These are phyloP conservation scores for Balansia obtecta DNA, from an alignment of 2,329 filamentous ascomycete genomes.

Conservation along the genomic window DNA sequence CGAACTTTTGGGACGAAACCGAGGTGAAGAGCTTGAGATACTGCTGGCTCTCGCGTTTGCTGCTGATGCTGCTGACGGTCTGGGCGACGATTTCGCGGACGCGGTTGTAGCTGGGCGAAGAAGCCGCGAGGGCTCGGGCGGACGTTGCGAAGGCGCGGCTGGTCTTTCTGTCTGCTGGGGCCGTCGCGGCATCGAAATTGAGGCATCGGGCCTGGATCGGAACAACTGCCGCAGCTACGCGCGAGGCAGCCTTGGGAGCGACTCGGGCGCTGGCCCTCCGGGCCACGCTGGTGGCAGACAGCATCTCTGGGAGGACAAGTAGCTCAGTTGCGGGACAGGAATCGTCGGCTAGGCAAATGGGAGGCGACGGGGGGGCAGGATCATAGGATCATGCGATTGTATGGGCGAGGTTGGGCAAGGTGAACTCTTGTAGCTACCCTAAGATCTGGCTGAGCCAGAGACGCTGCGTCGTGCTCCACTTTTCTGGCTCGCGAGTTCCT, in stretches of 20 bases:
- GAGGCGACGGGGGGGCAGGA: no score
- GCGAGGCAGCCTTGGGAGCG: not conserved
- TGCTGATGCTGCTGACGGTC: conserved; percentile 6
- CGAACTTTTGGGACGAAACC: conserved; percentile 92
- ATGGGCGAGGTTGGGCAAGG: no score
- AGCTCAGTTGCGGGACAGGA: no score
- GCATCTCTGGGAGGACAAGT: not conserved
- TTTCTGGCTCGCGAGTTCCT: no score
- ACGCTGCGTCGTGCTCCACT: no score
- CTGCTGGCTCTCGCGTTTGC: conserved; percentile 45
- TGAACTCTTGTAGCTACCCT: no score
- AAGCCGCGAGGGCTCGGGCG: not conserved
- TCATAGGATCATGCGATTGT: no score
- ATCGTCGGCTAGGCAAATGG: no score
- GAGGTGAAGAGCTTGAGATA: conserved; percentile 97
- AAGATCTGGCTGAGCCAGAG: no score
- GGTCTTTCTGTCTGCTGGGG: not conserved
- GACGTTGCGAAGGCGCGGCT: not conserved
- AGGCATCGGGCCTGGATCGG: not conserved
- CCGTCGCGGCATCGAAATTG: not conserved
- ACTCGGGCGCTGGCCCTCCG: not conserved
- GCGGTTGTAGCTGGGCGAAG: conserved; percentile 2
- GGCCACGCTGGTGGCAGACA: conserved; percentile 1
- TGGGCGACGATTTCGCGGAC: conserved; percentile 4
- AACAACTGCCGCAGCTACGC: not conserved